Evolutionary conservation across 208 protist species (phyloP).

Genomic region (Trypanosoma conorhini): DNA sequence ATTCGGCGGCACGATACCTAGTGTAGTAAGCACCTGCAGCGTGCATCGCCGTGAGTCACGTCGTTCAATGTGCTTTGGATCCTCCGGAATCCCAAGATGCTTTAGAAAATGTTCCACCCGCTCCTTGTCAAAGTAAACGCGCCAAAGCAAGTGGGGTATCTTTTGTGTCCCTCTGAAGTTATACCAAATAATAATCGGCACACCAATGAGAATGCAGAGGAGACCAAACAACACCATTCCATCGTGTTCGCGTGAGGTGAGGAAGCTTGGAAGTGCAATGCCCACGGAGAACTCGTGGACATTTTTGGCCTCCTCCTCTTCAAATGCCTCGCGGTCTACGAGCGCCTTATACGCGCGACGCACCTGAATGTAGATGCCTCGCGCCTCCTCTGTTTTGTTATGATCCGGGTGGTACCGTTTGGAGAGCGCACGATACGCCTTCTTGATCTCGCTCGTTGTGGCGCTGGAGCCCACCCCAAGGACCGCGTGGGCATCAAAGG

Average conservation of each 20-base stretch:
- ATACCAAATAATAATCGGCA: slow-evolving; percentile 79
- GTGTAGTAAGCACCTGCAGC: slow-evolving; percentile 40
- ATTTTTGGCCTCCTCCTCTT: slow-evolving; percentile 83
- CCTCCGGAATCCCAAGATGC: slow-evolving; percentile 79
- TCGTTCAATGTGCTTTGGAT: slow-evolving; percentile 70
- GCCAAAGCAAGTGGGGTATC: slow-evolving; percentile 62
- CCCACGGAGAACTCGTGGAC: slow-evolving; percentile 80
- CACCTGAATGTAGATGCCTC: slow-evolving; percentile 86
- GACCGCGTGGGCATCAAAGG: slow-evolving; percentile 87
- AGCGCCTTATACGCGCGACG: slow-evolving; percentile 93
- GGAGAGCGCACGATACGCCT: slow-evolving; percentile 80
- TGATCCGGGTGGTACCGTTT: slow-evolving; percentile 91
- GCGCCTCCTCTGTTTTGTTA: slow-evolving; percentile 87
- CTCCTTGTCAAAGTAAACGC: slow-evolving; percentile 81
- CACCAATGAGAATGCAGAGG: slow-evolving; percentile 68
- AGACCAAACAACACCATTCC: slow-evolving; percentile 87
- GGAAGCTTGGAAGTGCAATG: slow-evolving; percentile 84
- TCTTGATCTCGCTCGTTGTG: slow-evolving; percentile 84
- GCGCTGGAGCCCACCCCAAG: slow-evolving; percentile 59
- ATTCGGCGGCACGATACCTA: slow-evolving; percentile 67
- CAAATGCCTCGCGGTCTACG: slow-evolving; percentile 89
- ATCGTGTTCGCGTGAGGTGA: slow-evolving; percentile 88
- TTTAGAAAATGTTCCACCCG: slow-evolving; percentile 74
- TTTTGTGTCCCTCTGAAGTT: slow-evolving; percentile 76
- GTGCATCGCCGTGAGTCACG: slow-evolving; percentile 57